Percentiles rank a stretch among this genome's conserved stretches.
phyloP scores from a whole-genome alignment of 768 basidiomycete species.

The Pulveroboletus sp. region DNA sequence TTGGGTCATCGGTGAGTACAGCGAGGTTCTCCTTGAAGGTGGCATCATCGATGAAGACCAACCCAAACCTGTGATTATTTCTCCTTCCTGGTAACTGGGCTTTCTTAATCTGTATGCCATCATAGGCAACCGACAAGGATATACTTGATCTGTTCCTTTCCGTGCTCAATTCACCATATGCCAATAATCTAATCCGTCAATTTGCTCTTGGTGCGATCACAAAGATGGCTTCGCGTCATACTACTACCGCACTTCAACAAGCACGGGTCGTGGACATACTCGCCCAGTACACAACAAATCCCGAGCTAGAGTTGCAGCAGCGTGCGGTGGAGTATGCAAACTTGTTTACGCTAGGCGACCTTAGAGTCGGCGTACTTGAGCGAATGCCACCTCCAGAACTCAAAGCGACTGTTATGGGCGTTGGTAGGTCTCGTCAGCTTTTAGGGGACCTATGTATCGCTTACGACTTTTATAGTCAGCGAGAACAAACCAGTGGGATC shows the following conservation, averaged over 20 bases:
- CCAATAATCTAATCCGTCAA: slow-evolving; percentile 86
- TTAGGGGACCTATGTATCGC: neutral
- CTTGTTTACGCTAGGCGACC: slow-evolving; percentile 72
- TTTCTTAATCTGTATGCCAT: neutral
- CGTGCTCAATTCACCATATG: slow-evolving; percentile 89
- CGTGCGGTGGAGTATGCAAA: slow-evolving; percentile 92
- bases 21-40: slow-evolving; percentile 83
- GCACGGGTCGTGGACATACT: slow-evolving; percentile 76
- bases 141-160: slow-evolving; percentile 82
- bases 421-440: slow-evolving; percentile 48
- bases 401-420: slow-evolving; percentile 94
- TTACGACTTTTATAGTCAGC: slow-evolving; percentile 54
- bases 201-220: slow-evolving; percentile 87
- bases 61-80: slow-evolving; percentile 51
- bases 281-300: slow-evolving; percentile 77
- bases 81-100: neutral
- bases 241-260: slow-evolving; percentile 62
- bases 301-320: slow-evolving; percentile 93
- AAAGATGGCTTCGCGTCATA: slow-evolving; percentile 81
- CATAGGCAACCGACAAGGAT: slow-evolving; percentile 73
- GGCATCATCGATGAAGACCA: slow-evolving; percentile 78
- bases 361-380: slow-evolving; percentile 83
- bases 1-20: slow-evolving; percentile 97
- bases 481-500: slow-evolving; percentile 97
- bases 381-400: slow-evolving; percentile 99